Conservation (phyloP, 2,329 filamentous ascomycete species). For the Didymella pomorum region DNA sequence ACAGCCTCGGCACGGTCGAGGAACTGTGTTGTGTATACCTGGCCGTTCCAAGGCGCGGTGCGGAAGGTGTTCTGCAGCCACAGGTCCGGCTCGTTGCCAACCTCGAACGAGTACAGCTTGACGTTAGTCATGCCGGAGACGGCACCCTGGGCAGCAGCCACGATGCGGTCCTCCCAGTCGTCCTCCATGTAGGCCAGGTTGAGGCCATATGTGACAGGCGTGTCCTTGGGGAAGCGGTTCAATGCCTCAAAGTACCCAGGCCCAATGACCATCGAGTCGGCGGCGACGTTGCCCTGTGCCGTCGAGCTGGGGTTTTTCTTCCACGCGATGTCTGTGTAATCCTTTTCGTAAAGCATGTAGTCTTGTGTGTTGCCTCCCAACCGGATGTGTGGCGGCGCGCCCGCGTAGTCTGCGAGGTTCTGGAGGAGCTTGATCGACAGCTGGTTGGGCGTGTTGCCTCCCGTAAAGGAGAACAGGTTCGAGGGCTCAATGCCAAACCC, state of each 20-base stretch:
- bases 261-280: slow-evolving; percentile 58
- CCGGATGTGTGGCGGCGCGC: slow-evolving; percentile 58
- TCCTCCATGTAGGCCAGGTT: slow-evolving; percentile 58
- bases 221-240: slow-evolving; percentile 60
- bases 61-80: slow-evolving; percentile 57
- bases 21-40: slow-evolving; percentile 57
- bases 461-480: slow-evolving; percentile 62
- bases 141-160: slow-evolving; percentile 52
- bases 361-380: slow-evolving; percentile 62
- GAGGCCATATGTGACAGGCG: slow-evolving; percentile 60
- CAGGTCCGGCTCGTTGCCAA: slow-evolving; percentile 56
- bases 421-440: slow-evolving; percentile 59
- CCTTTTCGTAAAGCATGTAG: slow-evolving; percentile 57
- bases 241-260: slow-evolving; percentile 58
- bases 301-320: slow-evolving; percentile 50
- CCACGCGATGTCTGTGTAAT: slow-evolving; percentile 50
- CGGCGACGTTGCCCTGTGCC: slow-evolving; percentile 52
- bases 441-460: slow-evolving; percentile 52
- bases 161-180: slow-evolving; percentile 56
- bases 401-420: slow-evolving; percentile 60
- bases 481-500: slow-evolving; percentile 63
- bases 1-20: slow-evolving; percentile 55
- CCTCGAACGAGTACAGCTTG: slow-evolving; percentile 54
- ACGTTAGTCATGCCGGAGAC: slow-evolving; percentile 49
- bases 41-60: slow-evolving; percentile 54